phyloP scores from a whole-genome alignment of 441 rosid species.

The Eruca vesicaria region DNA sequence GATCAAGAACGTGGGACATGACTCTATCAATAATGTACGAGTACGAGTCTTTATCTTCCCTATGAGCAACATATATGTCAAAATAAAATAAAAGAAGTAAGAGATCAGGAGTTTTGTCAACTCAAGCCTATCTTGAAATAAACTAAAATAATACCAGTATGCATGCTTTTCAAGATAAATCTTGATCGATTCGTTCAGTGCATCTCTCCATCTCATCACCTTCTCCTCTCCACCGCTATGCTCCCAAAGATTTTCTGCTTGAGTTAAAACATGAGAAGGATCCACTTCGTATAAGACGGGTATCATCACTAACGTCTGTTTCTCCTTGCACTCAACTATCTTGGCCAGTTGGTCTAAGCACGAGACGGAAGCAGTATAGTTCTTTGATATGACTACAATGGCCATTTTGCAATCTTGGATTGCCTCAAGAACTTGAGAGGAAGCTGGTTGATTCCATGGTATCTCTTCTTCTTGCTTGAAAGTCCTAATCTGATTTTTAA shows the following conservation, averaged over 20 bases:
- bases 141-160: not conserved
- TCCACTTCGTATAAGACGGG: not conserved
- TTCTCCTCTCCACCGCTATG: not conserved
- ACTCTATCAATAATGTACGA: not conserved
- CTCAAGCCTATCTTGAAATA: not conserved
- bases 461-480: not conserved
- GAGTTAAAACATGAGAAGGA: not conserved
- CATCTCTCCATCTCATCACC: not conserved
- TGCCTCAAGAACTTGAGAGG: not conserved
- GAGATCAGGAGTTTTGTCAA: not conserved
- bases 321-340: not conserved
- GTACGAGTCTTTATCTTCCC: not conserved
- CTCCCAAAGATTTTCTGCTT: not conserved
- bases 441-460: not conserved
- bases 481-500: not conserved
- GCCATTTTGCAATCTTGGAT: not conserved
- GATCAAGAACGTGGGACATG: not conserved
- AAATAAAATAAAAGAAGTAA: not conserved
- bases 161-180: too few species aligned
- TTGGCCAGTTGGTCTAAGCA: not conserved
- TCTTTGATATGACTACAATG: not conserved
- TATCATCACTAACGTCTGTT: not conserved
- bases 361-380: not conserved
- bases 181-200: too few species aligned
- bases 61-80: not conserved